These are phyloP conservation scores for Brassica nigra DNA, from an alignment of 345 rosid genomes.

Conservation along the genomic window DNA sequence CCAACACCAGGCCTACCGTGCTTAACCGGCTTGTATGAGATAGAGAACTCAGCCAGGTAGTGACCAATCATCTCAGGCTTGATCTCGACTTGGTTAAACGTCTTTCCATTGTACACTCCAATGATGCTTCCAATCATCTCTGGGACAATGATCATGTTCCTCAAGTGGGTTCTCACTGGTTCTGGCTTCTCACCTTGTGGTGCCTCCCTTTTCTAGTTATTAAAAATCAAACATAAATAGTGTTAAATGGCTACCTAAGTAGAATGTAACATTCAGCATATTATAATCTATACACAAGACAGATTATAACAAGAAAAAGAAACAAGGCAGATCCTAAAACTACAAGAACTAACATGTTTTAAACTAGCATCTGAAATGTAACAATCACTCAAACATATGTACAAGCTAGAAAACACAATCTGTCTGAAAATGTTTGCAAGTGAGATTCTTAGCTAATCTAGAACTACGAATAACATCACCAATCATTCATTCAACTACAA, in stretches of 20 bases:
- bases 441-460: not conserved
- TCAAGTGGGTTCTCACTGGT: slow-evolving; percentile 83
- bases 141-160: slow-evolving; percentile 93
- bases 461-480: not conserved
- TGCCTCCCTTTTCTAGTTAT: slow-evolving; percentile 80
- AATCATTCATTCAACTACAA: not conserved
- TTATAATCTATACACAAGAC: no score
- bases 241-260: not conserved
- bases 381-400: no score
- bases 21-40: slow-evolving; percentile 92
- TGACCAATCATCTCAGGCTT: slow-evolving; percentile 97
- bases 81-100: slow-evolving; percentile 95
- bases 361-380: not conserved
- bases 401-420: not conserved
- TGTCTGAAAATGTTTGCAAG: not conserved
- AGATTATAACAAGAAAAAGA: no score
- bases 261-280: no score
- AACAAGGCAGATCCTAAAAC: not conserved
- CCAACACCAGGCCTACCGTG: slow-evolving; percentile 98
- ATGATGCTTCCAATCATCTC: slow-evolving; percentile 96
- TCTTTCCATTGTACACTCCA: slow-evolving; percentile 94
- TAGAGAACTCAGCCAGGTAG: slow-evolving; percentile 81
- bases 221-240: not conserved
- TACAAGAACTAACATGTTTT: not conserved
- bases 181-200: slow-evolving; percentile 97